Evolutionary conservation across 2,329 filamentous ascomycete species (phyloP).

Genomic region (Ascochyta lentis): DNA sequence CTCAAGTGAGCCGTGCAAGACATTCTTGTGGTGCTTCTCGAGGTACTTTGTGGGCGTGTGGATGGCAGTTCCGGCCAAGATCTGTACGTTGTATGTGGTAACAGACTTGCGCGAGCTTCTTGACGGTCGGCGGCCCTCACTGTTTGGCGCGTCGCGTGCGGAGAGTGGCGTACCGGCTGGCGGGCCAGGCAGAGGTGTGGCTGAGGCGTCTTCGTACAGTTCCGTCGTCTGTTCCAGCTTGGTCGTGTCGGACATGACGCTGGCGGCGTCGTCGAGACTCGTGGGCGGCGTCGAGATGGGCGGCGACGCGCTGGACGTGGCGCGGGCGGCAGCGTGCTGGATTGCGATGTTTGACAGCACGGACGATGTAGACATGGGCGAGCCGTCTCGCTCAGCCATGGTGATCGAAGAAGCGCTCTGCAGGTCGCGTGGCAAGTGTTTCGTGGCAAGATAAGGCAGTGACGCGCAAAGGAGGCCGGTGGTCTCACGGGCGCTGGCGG

Average conservation of each 20-base stretch:
- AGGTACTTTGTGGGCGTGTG: conserved; percentile 60
- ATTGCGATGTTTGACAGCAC: conserved; percentile 45
- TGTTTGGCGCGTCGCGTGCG: conserved; percentile 25
- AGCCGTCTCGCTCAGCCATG: conserved; percentile 44
- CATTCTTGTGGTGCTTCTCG: conserved; percentile 47
- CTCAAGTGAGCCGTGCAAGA: conserved; percentile 41
- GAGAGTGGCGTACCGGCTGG: conserved; percentile 24
- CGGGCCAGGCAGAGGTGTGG: conserved; percentile 3
- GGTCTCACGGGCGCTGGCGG: conserved; percentile 32
- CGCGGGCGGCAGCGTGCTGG: conserved; percentile 38
- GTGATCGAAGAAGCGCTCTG: conserved; percentile 21
- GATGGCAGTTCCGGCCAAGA: conserved; percentile 66
- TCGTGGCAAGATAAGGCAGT: conserved; percentile 36
- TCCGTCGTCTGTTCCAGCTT: conserved; percentile 40
- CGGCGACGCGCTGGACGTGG: conserved; percentile 60
- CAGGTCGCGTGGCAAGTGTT: conserved; percentile 29
- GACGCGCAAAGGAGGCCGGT: conserved; percentile 43
- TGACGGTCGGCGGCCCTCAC: conserved; percentile 38
- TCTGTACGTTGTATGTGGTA: conserved; percentile 71
- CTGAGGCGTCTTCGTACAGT: conserved; percentile 27
- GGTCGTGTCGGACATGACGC: conserved; percentile 55
- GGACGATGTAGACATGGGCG: conserved; percentile 51
- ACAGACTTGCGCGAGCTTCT: conserved; percentile 64
- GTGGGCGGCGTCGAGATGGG: conserved; percentile 70
- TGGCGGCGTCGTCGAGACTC: conserved; percentile 68